Evolutionary conservation across 2,329 filamentous ascomycete species (phyloP), one percentile per base, ranked within the genome.

Genomic region (Neofusicoccum umdonicola): DNA sequence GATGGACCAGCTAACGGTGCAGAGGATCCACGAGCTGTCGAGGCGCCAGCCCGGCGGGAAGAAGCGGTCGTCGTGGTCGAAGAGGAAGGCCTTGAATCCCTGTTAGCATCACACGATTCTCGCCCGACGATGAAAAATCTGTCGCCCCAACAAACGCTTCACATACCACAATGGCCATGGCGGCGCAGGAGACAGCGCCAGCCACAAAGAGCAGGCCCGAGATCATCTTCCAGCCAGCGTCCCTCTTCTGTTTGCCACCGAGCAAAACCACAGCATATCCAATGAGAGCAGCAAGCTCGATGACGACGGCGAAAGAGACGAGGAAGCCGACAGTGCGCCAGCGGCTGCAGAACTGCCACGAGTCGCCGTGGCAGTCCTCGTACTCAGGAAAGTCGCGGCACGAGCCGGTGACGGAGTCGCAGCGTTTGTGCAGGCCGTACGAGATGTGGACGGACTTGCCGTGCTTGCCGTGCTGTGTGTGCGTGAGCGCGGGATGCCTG

Each of bases 311-410:
- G 71, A 97, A 91, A 61, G 89, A 91, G 81, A 96, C 92, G 68
- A 97, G 79, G 78, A 97, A 98, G 27, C 91, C 93, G 41, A 92
- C 88, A 31, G 88, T 92, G 66, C 91, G 86, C 94, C 94, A 99
- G 84, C 96, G 90, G 71, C 88, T 90, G 82, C 95, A 98, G 79
- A 98, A 97, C 72, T 88, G 87, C 60, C 87, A 84, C 70, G 89
- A 85, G 61, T 87, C 85, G 70, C 83, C 84, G 63, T 81, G 80
- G 77, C 91, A 94, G 74, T 92, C 88, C 64, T 85, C 82, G 62
- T 84, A 80, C 68, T 84, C 82, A 3, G 92, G 92, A 76, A 93
- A 95, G 37, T 81, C 79, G 27, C 82, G 81, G 76, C 90, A 93
- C 67, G 76, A 76, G 57, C 86, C 82, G 50, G 85, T 85, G 65